Evolutionary conservation across 371 early-diverging fungal genomes (phyloP), one percentile per base, ranked within the genome.

Genomic region (Mortierella polycephala): DNA sequence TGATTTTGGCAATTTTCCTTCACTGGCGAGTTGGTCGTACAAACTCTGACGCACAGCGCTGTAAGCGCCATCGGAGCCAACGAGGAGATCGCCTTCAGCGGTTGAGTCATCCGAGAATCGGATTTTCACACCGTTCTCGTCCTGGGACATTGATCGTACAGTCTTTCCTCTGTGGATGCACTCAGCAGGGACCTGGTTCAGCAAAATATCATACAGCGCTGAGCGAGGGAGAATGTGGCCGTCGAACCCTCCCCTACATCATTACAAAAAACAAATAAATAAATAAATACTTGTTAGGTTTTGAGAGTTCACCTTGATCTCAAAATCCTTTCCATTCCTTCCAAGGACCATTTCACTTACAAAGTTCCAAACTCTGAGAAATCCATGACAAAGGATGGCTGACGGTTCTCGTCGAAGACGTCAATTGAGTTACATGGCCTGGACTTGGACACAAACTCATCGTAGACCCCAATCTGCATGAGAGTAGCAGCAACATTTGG

Each of bases 51-150:
- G 67, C 8, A 73, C 73, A 0, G 55, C 53, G 37, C 67, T 66
- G 21, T 73, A 63, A 5, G 72, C 63, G 6, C 72, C 72, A 56
- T 68, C 68, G 13, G 68, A 61, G 7, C 68, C 68, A 6, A 68
- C 67, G 0, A 73, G 58, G 18, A 73, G 57, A 59, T 67, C 67
- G 3, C 63, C 67, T 7, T 73, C 67, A 5, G 30, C 39, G 7
- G 41, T 21, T 6, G 62, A 41, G 3, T 44, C 42, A 42, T 73
- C 73, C 16, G 73, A 37, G 52, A 62, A 73, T 47, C 58, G 49
- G 18, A 74, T 59, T 16, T 52, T 56, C 14, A 64, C 74, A 6
- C 72, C 72, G 37, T 54, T 21, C 14, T 66, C 62, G 11, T 68
- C 64, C 53, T 67, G 58, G n/a, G 51, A 46, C 13, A 67, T 60